Percentiles rank a stretch among this genome's conserved stretches.
These are phyloP conservation scores for Penicillium silybi DNA, from an alignment of 495 filamentous ascomycete genomes.

Conservation along the genomic window DNA sequence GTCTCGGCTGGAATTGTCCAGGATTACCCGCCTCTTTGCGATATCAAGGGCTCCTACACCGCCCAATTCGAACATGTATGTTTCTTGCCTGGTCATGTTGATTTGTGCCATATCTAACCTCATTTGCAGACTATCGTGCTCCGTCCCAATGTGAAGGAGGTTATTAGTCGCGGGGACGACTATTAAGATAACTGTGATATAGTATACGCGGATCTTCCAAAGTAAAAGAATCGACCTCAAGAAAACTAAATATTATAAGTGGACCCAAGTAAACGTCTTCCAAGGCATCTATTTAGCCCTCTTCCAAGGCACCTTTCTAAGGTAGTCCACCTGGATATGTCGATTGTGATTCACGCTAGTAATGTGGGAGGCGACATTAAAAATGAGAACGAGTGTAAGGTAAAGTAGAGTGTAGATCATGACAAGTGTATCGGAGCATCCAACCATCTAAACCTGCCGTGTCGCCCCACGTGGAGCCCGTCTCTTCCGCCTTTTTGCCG, in stretches of 20 bases:
- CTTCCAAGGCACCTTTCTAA: too few relatives aligned
- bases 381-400: background rate
- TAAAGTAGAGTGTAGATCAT: slow-evolving; percentile 5
- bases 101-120: slow-evolving; percentile 1
- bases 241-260: too few relatives aligned
- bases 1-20: slow-evolving; percentile 82
- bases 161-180: slow-evolving; percentile 88
- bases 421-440: slow-evolving; percentile 13
- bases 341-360: too few relatives aligned
- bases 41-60: slow-evolving; percentile 93
- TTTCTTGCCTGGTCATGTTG: slow-evolving; percentile 12
- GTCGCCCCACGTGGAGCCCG: slow-evolving; percentile 42
- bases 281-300: too few relatives aligned
- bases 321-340: too few relatives aligned
- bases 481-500: slow-evolving; percentile 17
- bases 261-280: too few relatives aligned
- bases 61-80: slow-evolving; percentile 94
- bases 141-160: slow-evolving; percentile 84
- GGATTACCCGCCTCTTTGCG: slow-evolving; percentile 81
- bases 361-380: background rate
- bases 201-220: background rate
- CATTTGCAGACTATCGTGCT: slow-evolving; percentile 73
- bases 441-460: slow-evolving; percentile 22
- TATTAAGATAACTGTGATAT: slow-evolving; percentile 49
- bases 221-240: background rate